Percentiles rank a stretch among this genome's conserved stretches.
These are phyloP conservation scores for Houttuynia cordata DNA, from an alignment of 164 flowering plant genomes.

Conservation along the genomic window DNA sequence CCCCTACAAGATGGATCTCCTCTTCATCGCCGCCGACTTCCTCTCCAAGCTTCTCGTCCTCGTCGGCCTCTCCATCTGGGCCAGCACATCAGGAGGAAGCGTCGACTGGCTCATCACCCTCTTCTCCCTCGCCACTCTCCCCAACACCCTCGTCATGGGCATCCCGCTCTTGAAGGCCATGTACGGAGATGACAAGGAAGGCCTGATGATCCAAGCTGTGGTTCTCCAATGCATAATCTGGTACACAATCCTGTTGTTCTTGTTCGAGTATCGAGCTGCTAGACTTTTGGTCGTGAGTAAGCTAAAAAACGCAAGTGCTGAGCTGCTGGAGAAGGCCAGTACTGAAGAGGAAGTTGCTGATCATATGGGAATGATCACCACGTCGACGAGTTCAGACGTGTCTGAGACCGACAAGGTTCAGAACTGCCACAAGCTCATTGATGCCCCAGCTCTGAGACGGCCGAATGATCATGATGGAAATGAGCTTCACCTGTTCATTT, in stretches of 20 bases:
- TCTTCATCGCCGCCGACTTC: constrained; percentile 25
- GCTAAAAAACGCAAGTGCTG: constrained; percentile 1
- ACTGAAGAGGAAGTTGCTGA: neutral
- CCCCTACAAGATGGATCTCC: constrained; percentile 23
- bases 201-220: constrained; percentile 25
- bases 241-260: constrained; percentile 25
- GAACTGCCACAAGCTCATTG: constrained; percentile 11
- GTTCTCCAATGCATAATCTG: constrained; percentile 30
- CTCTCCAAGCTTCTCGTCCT: constrained; percentile 19
- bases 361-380: constrained; percentile 4
- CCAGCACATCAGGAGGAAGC: constrained; percentile 14
- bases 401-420: constrained; percentile 8
- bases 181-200: constrained; percentile 25
- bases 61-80: constrained; percentile 16
- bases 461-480: constrained; percentile 16
- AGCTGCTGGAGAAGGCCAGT: neutral
- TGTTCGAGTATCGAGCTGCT: constrained; percentile 30
- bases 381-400: constrained; percentile 3
- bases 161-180: constrained; percentile 29
- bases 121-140: constrained; percentile 28
- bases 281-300: constrained; percentile 12
- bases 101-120: constrained; percentile 32
- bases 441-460: constrained; percentile 13
- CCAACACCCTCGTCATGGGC: constrained; percentile 36
- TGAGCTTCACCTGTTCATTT: constrained; percentile 20